phyloP scores from a whole-genome alignment of 2,329 filamentous ascomycete genomes.

The Myriosclerotinia duriaeana region DNA sequence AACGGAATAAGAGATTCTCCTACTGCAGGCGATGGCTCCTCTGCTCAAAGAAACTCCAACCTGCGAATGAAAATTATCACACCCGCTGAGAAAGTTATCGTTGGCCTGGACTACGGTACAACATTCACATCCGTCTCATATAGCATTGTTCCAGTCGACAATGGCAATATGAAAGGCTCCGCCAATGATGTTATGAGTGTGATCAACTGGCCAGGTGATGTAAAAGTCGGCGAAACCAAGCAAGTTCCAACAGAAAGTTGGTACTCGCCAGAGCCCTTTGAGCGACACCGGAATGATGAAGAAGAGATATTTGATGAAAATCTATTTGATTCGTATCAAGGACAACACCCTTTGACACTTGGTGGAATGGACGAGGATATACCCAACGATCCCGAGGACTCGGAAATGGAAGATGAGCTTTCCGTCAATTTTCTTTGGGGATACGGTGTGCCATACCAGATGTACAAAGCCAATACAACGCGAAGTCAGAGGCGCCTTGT shows the following conservation, averaged over 20 bases:
- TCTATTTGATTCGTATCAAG: slow-evolving; percentile 19
- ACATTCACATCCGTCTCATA: slow-evolving; percentile 30
- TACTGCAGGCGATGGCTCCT: too few species aligned
- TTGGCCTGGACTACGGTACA: slow-evolving; percentile 30
- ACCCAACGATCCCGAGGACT: not conserved
- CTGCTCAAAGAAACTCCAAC: not conserved
- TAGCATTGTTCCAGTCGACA: slow-evolving; percentile 4
- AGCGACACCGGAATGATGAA: not conserved
- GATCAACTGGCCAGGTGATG: slow-evolving; percentile 29
- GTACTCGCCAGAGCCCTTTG: slow-evolving; percentile 27
- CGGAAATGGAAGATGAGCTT: slow-evolving; percentile 17
- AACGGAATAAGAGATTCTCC: too few species aligned
- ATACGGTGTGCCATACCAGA: slow-evolving; percentile 22
- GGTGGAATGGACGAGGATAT: not conserved
- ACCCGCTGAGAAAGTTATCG: slow-evolving; percentile 17
- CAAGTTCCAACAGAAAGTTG: slow-evolving; percentile 33
- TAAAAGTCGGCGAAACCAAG: slow-evolving; percentile 10
- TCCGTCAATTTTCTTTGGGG: slow-evolving; percentile 26
- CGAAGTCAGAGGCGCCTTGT: slow-evolving; percentile 21
- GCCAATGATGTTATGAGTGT: slow-evolving; percentile 27
- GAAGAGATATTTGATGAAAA: slow-evolving; percentile 13
- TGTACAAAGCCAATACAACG: slow-evolving; percentile 16
- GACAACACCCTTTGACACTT: slow-evolving; percentile 6
- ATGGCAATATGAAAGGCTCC: slow-evolving; percentile 18
- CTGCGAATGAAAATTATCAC: not conserved